These are phyloP conservation scores for Globisporangium canariense DNA, from an alignment of 352 stramenopile genomes.

Conservation along the genomic window DNA sequence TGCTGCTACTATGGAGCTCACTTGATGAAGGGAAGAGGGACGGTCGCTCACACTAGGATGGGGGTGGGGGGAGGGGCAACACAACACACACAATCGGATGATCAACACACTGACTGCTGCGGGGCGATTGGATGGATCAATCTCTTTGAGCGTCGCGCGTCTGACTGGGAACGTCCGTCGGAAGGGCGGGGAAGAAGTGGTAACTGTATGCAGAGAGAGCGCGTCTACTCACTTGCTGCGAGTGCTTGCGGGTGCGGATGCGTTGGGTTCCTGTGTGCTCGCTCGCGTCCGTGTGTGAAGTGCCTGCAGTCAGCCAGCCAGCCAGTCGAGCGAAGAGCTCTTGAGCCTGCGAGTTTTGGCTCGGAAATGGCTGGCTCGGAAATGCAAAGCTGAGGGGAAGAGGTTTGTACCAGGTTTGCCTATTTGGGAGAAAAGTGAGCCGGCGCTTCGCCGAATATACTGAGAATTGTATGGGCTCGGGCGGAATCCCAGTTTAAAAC, in stretches of 20 bases:
- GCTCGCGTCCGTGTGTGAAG: not conserved
- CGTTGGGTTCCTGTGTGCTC: too few relatives aligned
- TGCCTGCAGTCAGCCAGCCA: not conserved
- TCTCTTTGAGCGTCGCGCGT: not conserved
- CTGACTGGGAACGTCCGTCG: constrained; percentile 1
- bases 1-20: not conserved
- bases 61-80: constrained; percentile 1
- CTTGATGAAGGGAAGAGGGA: constrained; percentile 4
- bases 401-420: too few relatives aligned
- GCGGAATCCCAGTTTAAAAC: too few relatives aligned
- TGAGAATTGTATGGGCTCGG: too few relatives aligned
- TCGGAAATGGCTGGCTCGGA: constrained; percentile 1
- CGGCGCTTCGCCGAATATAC: too few relatives aligned
- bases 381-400: too few relatives aligned
- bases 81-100: constrained; percentile 16
- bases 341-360: not conserved
- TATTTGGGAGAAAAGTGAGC: too few relatives aligned
- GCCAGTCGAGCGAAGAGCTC: not conserved
- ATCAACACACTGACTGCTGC: constrained; percentile 11
- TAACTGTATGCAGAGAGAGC: not conserved
- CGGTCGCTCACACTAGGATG: constrained; percentile 13
- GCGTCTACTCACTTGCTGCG: constrained; percentile 6
- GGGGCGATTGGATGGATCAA: not conserved
- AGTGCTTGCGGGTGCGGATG: not conserved
- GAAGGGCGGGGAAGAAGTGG: not conserved